phyloP scores from a whole-genome alignment of 345 rosid genomes.

The Turnera subulata region DNA sequence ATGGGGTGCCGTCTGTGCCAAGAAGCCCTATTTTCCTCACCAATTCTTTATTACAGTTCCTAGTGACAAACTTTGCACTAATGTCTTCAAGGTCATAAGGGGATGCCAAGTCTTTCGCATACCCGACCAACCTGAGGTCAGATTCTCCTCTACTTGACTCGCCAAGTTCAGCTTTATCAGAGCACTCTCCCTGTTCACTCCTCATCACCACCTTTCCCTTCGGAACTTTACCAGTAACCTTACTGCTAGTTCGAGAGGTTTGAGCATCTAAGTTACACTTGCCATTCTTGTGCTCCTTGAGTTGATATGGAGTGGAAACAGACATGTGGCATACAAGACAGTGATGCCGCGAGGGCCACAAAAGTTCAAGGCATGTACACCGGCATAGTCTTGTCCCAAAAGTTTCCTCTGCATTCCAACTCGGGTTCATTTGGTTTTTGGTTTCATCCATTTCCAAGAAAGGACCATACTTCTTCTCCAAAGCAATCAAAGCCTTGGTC shows the following conservation, averaged over 20 bases:
- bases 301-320: conserved; percentile 17
- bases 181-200: conserved; percentile 12
- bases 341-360: conserved; percentile 33
- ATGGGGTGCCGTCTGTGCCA: conserved; percentile 35
- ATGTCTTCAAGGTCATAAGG: conserved; percentile 32
- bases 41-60: conserved; percentile 30
- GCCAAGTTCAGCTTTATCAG: conserved; percentile 3
- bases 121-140: conserved; percentile 12
- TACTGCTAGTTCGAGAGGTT: not conserved
- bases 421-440: not conserved
- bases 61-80: conserved; percentile 26
- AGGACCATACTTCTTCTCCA: conserved; percentile 31
- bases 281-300: conserved; percentile 24
- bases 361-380: conserved; percentile 32
- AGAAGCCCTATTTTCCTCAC: conserved; percentile 36
- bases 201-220: conserved; percentile 6
- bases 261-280: conserved; percentile 13
- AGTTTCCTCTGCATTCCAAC: conserved; percentile 2
- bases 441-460: conserved; percentile 11
- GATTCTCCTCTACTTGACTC: conserved; percentile 6
- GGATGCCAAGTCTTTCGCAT: conserved; percentile 10
- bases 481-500: conserved; percentile 21
- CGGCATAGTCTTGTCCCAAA: conserved; percentile 15
- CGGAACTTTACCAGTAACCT: not conserved
- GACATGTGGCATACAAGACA: conserved; percentile 30